phyloP scores from a whole-genome alignment of 2,329 filamentous ascomycete species.

The Aspergillus fructus region DNA sequence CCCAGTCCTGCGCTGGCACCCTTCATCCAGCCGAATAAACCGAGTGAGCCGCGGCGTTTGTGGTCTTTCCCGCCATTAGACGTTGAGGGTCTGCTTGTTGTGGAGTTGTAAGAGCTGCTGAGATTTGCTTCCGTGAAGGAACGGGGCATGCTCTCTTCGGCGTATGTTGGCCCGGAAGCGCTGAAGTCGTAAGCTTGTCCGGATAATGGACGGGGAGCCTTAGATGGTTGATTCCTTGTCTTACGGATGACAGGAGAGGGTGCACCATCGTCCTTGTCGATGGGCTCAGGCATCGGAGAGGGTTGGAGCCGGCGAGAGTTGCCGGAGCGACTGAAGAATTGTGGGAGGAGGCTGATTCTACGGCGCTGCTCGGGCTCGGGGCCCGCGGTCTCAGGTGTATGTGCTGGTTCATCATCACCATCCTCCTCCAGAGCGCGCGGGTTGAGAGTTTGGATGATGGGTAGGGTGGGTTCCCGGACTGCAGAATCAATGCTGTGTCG shows the following conservation, averaged over 20 bases:
- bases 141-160: conserved; percentile 22
- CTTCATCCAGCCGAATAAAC: conserved; percentile 44
- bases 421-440: conserved; percentile 23
- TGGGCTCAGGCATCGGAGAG: conserved; percentile 25
- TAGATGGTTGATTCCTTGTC: conserved; percentile 20
- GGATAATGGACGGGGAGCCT: conserved; percentile 13
- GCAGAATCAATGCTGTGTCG: conserved; percentile 28
- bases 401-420: conserved; percentile 11
- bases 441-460: conserved; percentile 30
- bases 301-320: conserved; percentile 25
- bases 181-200: conserved; percentile 16
- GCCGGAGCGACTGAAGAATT: conserved; percentile 34
- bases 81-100: conserved; percentile 21
- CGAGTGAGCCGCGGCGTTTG: conserved; percentile 38
- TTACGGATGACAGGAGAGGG: conserved; percentile 37
- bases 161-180: conserved; percentile 18
- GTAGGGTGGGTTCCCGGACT: conserved; percentile 24
- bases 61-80: conserved; percentile 33
- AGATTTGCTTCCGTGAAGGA: conserved; percentile 28
- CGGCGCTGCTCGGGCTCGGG: conserved; percentile 27
- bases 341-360: conserved; percentile 36
- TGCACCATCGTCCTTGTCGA: conserved; percentile 30
- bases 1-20: conserved; percentile 16
- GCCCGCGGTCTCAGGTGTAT: conserved; percentile 5
- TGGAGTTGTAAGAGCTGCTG: conserved; percentile 13